A percentile compares a stretch with the other conserved stretches of the same genome.
These are phyloP conservation scores for Chrysosphaeria jannelii DNA, from an alignment of 2,329 filamentous ascomycete genomes.

Conservation along the genomic window DNA sequence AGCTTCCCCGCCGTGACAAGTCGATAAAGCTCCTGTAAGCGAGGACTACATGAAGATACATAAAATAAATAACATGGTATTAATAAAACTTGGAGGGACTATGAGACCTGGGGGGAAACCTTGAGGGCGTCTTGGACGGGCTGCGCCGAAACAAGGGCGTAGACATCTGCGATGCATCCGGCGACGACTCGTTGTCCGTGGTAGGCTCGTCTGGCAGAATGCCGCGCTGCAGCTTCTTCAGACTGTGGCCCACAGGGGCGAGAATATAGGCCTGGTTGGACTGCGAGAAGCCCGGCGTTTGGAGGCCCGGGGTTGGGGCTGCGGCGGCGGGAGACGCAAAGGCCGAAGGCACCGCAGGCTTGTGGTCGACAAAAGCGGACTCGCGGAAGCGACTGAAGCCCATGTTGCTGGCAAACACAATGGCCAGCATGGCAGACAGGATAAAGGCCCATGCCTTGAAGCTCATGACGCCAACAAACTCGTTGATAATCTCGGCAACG, in stretches of 20 bases:
- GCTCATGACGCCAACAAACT: conserved; percentile 71
- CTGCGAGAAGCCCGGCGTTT: conserved; percentile 7
- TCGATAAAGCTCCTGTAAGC: too few relatives aligned
- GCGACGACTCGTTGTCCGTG: conserved; percentile 21
- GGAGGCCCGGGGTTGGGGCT: conserved; percentile 5
- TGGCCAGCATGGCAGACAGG: conserved; percentile 16
- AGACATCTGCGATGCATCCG: conserved; percentile 11
- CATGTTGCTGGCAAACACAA: conserved; percentile 20
- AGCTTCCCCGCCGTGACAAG: too few relatives aligned
- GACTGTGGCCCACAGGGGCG: conserved; percentile 18
- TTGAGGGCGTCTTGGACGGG: conserved; percentile 16
- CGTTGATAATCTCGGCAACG: conserved; percentile 77
- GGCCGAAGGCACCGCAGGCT: conserved; percentile 4
- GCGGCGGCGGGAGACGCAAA: conserved; percentile 7
- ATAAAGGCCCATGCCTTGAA: conserved; percentile 38
- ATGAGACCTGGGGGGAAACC: conserved; percentile 17
- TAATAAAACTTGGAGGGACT: conserved; percentile 12
- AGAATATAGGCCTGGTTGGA: conserved; percentile 16
- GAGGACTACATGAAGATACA: background rate
- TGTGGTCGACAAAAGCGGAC: conserved; percentile 5
- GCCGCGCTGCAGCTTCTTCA: conserved; percentile 14
- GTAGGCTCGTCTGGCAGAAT: conserved; percentile 14
- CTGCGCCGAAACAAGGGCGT: conserved; percentile 12
- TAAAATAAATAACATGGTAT: background rate
- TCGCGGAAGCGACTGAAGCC: conserved; percentile 12